Conservation (phyloP, 1,284 basidiomycete species). For the Omphalotus olearius region DNA sequence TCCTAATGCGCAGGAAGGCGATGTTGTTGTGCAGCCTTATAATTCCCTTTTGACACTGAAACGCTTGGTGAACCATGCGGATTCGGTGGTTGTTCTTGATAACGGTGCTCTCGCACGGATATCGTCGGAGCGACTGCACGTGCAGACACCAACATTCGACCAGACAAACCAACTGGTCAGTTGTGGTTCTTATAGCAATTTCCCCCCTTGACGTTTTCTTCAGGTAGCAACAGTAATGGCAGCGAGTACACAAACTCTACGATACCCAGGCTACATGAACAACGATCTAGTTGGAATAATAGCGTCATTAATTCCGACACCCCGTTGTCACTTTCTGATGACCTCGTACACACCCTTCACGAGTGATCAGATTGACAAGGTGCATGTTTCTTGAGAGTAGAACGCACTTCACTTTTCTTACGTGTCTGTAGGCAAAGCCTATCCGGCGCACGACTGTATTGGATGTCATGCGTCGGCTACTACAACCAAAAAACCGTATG, state of each 20-base stretch:
- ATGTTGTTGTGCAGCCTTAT: constrained; percentile 98
- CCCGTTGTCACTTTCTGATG: constrained; percentile 99
- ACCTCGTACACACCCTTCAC: constrained; percentile 99
- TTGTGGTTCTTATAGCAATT: not conserved
- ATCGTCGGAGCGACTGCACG: constrained; percentile 86
- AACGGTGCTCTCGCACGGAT: constrained; percentile 93
- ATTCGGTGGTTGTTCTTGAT: constrained; percentile 96
- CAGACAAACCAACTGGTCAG: constrained; percentile 92
- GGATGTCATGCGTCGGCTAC: constrained; percentile 96
- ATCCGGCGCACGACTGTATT: constrained; percentile 93
- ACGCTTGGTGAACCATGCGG: constrained; percentile 93
- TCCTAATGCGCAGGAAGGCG: constrained; percentile 87
- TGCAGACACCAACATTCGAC: constrained; percentile 89
- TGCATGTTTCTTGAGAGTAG: constrained; percentile 25
- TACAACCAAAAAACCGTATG: constrained; percentile 99
- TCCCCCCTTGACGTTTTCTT: not conserved
- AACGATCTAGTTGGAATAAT: constrained; percentile 98
- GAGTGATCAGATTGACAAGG: constrained; percentile 93
- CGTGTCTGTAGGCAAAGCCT: constrained; percentile 63
- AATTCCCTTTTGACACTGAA: constrained; percentile 95
- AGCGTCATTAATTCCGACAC: constrained; percentile 95
- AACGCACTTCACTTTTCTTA: constrained; percentile 9
- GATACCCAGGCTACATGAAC: constrained; percentile 99
- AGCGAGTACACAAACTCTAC: constrained; percentile 93
- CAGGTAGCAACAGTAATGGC: constrained; percentile 95